Base-by-base conservation (phyloP, 1,284 basidiomycete genomes). In the Ustilago bromivora region DNA sequence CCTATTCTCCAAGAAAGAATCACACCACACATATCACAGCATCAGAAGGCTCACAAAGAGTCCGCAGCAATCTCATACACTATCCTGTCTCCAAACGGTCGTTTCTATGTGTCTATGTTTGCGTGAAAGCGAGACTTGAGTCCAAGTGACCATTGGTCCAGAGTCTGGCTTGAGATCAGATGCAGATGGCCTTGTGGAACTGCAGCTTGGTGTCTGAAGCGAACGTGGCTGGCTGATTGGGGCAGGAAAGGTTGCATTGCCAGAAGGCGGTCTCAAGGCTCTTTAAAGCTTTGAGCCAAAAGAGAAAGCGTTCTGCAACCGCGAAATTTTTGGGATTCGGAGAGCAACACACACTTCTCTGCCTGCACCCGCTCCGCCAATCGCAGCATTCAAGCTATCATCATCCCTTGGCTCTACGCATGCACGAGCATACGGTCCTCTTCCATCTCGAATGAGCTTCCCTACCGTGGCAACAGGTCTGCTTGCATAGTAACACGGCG, bases 1-100 rank as follows among this genome's bases (percentile, higher is more conserved):
- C 46, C 49, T 63, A 56, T 38, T 56, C 47, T 61, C 53, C 51
- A 23, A 40, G 63, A 63, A 66, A 66, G 61, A 66, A 61, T 51
- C 72, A 65, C 71, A 61, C 59, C 59, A 62, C 57, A 70, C 62
- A 71, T 66, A 71, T 76, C 73, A 68, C 73, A 76, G 73, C 73
- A 76, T 76, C 68, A 71, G 73, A 76, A 69, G 67, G 61, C 73
- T 76, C 68, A 64, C 73, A 69, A 76, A 76, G 68, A 76, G 73
- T 71, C 67, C 56, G 64, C 68, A 71, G 73, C 73, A 76, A 76
- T 68, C 68, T 64, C 72, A 75, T 75, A 76, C 56, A 69, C 72
- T 73, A 62, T 61, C 55, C 66, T 76, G 61, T 65, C 60, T 69
- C 71, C 62, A 69, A 73, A 51, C 3, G 5, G 13, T 51, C 7